A percentile compares a stretch with the other conserved stretches of the same genome.
Conservation (phyloP, 2,329 filamentous ascomycete species). For the Calonectria crousiana region DNA sequence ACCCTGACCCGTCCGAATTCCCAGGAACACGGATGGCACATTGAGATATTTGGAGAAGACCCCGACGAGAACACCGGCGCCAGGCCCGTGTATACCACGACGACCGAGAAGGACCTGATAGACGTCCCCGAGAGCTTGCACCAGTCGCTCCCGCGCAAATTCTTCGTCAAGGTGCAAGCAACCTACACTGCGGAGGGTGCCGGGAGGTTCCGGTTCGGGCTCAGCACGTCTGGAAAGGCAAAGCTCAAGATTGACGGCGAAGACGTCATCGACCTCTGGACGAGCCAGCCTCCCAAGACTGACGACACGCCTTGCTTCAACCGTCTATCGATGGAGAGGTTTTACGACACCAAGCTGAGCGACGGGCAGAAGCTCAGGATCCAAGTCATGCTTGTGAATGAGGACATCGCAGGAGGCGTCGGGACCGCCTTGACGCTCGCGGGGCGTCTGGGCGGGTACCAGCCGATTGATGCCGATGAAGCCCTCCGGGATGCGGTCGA, state of each 20-base stretch:
- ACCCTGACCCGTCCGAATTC: background rate
- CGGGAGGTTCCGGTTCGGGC: slow-evolving; percentile 41
- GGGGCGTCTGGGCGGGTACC: slow-evolving; percentile 35
- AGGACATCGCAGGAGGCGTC: slow-evolving; percentile 36
- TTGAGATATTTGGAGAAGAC: slow-evolving; percentile 15
- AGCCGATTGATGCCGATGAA: slow-evolving; percentile 40
- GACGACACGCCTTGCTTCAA: slow-evolving; percentile 50
- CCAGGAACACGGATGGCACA: background rate
- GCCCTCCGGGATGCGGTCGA: slow-evolving; percentile 49
- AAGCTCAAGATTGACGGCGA: slow-evolving; percentile 49
- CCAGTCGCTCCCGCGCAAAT: background rate
- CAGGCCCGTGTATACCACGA: background rate
- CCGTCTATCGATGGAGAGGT: slow-evolving; percentile 34
- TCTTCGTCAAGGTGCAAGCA: slow-evolving; percentile 25
- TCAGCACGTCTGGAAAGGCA: slow-evolving; percentile 51
- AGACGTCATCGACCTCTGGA: slow-evolving; percentile 48
- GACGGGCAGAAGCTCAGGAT: slow-evolving; percentile 24
- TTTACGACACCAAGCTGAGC: slow-evolving; percentile 19
- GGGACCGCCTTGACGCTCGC: slow-evolving; percentile 36
- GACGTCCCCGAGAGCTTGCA: slow-evolving; percentile 19
- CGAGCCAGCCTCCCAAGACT: slow-evolving; percentile 49
- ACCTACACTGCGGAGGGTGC: slow-evolving; percentile 21
- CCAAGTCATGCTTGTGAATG: slow-evolving; percentile 36
- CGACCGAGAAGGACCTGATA: slow-evolving; percentile 18
- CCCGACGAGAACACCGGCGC: slow-evolving; percentile 6